These are phyloP conservation scores for Cornus kousa DNA, from an alignment of 148 eudicot species.

Conservation along the genomic window DNA sequence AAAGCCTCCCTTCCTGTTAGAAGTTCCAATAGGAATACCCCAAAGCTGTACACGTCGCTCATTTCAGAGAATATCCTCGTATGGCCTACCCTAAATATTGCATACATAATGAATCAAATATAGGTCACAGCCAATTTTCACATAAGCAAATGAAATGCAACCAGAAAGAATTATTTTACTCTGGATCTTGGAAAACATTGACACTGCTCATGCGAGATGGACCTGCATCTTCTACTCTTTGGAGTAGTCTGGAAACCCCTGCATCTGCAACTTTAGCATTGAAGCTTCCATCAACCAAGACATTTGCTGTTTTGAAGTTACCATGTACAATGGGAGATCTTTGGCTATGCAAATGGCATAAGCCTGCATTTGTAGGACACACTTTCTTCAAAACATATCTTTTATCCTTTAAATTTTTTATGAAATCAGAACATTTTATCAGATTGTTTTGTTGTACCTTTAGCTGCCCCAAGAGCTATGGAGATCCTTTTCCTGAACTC, in stretches of 20 bases:
- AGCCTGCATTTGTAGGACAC: conserved; percentile 31
- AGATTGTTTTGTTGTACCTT: conserved; percentile 29
- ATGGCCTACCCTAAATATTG: conserved; percentile 27
- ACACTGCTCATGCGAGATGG: conserved; percentile 23
- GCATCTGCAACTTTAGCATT: conserved; percentile 52
- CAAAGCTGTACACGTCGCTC: conserved; percentile 48
- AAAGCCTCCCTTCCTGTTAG: conserved; percentile 39
- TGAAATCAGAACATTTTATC: background rate
- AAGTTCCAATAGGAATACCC: conserved; percentile 53
- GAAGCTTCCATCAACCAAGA: conserved; percentile 48
- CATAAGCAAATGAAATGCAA: background rate
- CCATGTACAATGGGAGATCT: conserved; percentile 34
- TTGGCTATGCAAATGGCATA: conserved; percentile 44
- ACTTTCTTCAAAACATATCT: conserved; percentile 3
- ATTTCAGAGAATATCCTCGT: conserved; percentile 17
- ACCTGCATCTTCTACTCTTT: conserved; percentile 37
- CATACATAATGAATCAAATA: background rate
- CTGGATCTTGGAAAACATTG: conserved; percentile 43
- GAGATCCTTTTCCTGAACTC: conserved; percentile 51
- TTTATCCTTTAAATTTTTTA: background rate
- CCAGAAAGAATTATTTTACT: conserved; percentile 23
- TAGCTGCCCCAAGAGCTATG: conserved; percentile 49
- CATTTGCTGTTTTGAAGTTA: conserved; percentile 50
- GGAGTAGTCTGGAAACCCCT: conserved; percentile 31
- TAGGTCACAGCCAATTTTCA: background rate